These are phyloP conservation scores for Aureobasidium sp. DNA, from an alignment of 2,329 filamentous ascomycete species.

Conservation along the genomic window DNA sequence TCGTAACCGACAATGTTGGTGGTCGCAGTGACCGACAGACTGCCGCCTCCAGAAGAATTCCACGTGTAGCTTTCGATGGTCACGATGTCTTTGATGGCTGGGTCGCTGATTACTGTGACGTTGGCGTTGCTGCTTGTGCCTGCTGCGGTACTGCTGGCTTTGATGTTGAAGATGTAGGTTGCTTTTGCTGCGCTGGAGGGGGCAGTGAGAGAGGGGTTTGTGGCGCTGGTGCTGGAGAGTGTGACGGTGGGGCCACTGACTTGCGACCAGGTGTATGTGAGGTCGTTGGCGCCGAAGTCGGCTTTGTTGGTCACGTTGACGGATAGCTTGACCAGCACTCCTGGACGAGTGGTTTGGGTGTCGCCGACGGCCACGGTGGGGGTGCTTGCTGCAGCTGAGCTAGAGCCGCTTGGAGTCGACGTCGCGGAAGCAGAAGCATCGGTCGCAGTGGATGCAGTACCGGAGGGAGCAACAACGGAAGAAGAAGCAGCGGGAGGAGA, in stretches of 20 bases:
- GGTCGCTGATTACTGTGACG: constrained; percentile 27
- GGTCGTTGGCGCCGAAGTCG: constrained; percentile 18
- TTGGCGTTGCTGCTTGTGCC: constrained; percentile 23
- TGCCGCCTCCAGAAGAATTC: constrained; percentile 26
- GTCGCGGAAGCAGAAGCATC: constrained; percentile 22
- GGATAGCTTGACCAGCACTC: constrained; percentile 25
- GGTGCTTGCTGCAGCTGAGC: constrained; percentile 19
- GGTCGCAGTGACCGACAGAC: constrained; percentile 28
- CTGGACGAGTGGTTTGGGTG: constrained; percentile 22
- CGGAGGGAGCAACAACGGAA: constrained; percentile 25
- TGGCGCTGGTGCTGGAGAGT: constrained; percentile 20
- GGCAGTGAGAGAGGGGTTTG: constrained; percentile 17
- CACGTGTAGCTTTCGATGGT: constrained; percentile 30
- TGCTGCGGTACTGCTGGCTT: constrained; percentile 25
- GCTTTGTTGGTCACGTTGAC: constrained; percentile 27
- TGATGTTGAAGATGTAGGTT: constrained; percentile 27
- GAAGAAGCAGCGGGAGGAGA: constrained; percentile 19
- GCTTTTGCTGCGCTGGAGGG: constrained; percentile 23
- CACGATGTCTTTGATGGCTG: constrained; percentile 25
- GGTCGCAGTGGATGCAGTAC: constrained; percentile 22
- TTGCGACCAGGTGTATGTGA: constrained; percentile 30
- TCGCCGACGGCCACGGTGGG: constrained; percentile 24
- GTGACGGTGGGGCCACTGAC: constrained; percentile 23
- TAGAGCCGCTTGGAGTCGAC: constrained; percentile 15
- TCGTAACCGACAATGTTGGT: constrained; percentile 31